Conservation (phyloP, 306 rosid species). For the Datisca glomerata region DNA sequence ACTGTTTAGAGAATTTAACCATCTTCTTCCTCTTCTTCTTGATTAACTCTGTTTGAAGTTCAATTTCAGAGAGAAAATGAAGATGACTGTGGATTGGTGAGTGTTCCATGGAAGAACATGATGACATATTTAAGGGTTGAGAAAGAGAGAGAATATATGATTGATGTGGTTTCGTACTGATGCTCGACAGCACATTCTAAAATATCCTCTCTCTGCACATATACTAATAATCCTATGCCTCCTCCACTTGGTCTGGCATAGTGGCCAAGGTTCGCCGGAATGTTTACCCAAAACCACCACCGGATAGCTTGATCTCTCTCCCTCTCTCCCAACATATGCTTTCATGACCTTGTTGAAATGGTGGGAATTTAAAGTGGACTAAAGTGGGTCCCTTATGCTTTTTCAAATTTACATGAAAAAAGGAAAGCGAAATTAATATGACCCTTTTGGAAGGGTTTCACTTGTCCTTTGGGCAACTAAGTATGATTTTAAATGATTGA, state of each 20-base stretch:
- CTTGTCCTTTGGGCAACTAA: no score
- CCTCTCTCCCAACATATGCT: constrained; percentile 33
- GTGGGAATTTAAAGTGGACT: constrained; percentile 38
- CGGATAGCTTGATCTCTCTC: constrained; percentile 27
- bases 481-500: no score
- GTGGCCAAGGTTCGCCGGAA: constrained; percentile 41
- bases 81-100: constrained; percentile 19
- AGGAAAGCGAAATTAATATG: no score
- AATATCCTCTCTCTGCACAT: constrained; percentile 57
- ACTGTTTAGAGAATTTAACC: constrained; percentile 95
- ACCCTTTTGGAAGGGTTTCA: no score
- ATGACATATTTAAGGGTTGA: constrained; percentile 41
- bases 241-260: constrained; percentile 44
- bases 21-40: constrained; percentile 25
- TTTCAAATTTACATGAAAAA: no score
- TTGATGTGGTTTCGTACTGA: constrained; percentile 52
- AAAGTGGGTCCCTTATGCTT: no score
- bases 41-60: background rate
- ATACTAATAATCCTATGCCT: constrained; percentile 54
- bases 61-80: constrained; percentile 6
- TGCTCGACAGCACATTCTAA: constrained; percentile 92
- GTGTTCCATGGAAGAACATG: constrained; percentile 41
- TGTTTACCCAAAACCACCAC: constrained; percentile 27
- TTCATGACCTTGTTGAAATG: constrained; percentile 45
- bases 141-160: constrained; percentile 27